Evolutionary conservation across 192 early-diverging fungal species (phyloP), one percentile per base, ranked within the genome.

Genomic region (Pilaira anomala): DNA sequence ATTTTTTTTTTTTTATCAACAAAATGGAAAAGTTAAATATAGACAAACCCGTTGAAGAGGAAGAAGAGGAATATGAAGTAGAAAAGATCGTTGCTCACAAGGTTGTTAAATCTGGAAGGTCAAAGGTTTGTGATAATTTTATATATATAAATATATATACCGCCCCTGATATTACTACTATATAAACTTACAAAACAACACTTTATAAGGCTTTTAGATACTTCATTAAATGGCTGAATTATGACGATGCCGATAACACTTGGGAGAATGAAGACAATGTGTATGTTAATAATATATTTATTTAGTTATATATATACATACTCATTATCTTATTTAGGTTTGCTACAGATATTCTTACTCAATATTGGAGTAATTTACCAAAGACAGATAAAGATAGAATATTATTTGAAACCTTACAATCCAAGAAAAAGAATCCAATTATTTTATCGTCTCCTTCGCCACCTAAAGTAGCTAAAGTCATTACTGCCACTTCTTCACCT

Each of bases 1-100:
- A 24, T 1, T 26, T 45, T 44, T 8, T 26, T 12, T 13, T 59
- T 44, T 29, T 24, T 30, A 16, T n/a, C 16, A 11, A n/a, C 24
- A 45, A 45, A 60, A 16, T 26, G 29, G 14, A 33, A 16, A 19
- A 46, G 18, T 14, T 33, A 18, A 30, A 6, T 3, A 6, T 21
- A 11, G 28, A 55, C 3, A 18, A 9, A 5, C 28, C 16, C 2
- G 4, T 18, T 28, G 25, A 24, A 8, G 21, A 19, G 14, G 46
- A 62, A 33, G 49, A 63, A 52, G 36, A 52, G 7, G 62, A 63
- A 42, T 63, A 63, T 39, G 62, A 63, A 63, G 62, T 63, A 7
- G 62, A 63, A 6, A 18, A 29, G 3, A 63, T 63, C 14, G 13
- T 39, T 30, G 48, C 25, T 41, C 62, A 63, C 33, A 63, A 44